Conservation (phyloP, 2,329 filamentous ascomycete genomes). For the Onygenales sp. region DNA sequence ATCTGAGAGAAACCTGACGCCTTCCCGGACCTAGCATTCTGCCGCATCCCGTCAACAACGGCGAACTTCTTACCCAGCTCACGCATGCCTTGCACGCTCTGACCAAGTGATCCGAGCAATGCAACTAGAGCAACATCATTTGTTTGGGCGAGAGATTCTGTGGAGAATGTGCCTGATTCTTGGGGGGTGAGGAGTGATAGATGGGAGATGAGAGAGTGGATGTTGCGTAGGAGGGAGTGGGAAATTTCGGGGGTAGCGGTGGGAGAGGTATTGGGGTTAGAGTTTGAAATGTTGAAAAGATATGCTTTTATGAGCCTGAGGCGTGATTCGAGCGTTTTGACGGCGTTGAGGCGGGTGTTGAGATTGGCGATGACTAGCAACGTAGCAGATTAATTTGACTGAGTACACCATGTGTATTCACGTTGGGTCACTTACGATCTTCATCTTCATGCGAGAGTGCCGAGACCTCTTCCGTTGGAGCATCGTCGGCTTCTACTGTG, state of each 20-base stretch:
- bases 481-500: slow-evolving; percentile 23
- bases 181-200: slow-evolving; percentile 72
- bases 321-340: slow-evolving; percentile 81
- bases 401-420: neutral
- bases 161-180: slow-evolving; percentile 54
- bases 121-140: slow-evolving; percentile 76
- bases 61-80: slow-evolving; percentile 67
- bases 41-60: slow-evolving; percentile 41
- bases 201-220: slow-evolving; percentile 75
- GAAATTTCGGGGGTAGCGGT: slow-evolving; percentile 33
- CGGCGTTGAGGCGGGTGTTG: slow-evolving; percentile 80
- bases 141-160: slow-evolving; percentile 64
- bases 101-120: slow-evolving; percentile 65
- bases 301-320: slow-evolving; percentile 67
- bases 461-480: slow-evolving; percentile 22
- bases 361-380: slow-evolving; percentile 53
- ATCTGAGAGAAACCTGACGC: slow-evolving; percentile 16
- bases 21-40: slow-evolving; percentile 15
- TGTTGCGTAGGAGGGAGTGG: slow-evolving; percentile 71
- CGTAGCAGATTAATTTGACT: slow-evolving; percentile 5
- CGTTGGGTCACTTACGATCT: slow-evolving; percentile 40
- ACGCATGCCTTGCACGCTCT: slow-evolving; percentile 60
- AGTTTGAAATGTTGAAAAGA: slow-evolving; percentile 59
- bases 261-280: slow-evolving; percentile 26
- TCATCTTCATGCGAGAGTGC: slow-evolving; percentile 52